A percentile compares a stretch with the other conserved stretches of the same genome.
These are phyloP conservation scores for Corymbia citriodora DNA, from an alignment of 441 rosid species.

Conservation along the genomic window DNA sequence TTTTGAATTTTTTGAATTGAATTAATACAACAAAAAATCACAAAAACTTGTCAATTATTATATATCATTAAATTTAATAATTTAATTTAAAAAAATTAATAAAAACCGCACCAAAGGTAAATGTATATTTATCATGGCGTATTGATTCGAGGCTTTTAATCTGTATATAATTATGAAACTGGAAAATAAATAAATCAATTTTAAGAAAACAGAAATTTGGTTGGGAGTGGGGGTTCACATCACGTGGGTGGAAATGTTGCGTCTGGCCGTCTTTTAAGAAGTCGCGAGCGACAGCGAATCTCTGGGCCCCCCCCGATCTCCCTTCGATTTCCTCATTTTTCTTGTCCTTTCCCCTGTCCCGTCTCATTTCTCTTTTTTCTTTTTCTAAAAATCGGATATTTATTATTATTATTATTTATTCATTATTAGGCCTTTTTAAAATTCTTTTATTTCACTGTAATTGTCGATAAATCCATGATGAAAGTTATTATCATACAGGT, in stretches of 20 bases:
- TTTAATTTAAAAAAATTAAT: too few relatives aligned
- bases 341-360: neutral
- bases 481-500: neutral
- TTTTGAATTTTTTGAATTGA: too few relatives aligned
- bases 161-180: neutral
- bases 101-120: neutral
- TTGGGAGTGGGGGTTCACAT: neutral
- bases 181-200: neutral
- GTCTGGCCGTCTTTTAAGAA: neutral
- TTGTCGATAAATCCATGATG: neutral
- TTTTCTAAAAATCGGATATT: too few relatives aligned
- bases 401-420: neutral
- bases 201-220: neutral
- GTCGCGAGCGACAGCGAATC: neutral
- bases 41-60: too few relatives aligned
- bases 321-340: neutral
- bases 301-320: neutral
- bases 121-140: accelerated
- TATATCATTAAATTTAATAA: too few relatives aligned
- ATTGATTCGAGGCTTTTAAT: neutral
- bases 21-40: too few relatives aligned
- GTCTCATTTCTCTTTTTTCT: neutral
- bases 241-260: neutral
- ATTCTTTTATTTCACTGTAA: neutral
- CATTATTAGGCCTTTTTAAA: neutral